Evolutionary conservation across 2,329 filamentous ascomycete species (phyloP).

Genomic region (Chrysosporium keratinophilum): DNA sequence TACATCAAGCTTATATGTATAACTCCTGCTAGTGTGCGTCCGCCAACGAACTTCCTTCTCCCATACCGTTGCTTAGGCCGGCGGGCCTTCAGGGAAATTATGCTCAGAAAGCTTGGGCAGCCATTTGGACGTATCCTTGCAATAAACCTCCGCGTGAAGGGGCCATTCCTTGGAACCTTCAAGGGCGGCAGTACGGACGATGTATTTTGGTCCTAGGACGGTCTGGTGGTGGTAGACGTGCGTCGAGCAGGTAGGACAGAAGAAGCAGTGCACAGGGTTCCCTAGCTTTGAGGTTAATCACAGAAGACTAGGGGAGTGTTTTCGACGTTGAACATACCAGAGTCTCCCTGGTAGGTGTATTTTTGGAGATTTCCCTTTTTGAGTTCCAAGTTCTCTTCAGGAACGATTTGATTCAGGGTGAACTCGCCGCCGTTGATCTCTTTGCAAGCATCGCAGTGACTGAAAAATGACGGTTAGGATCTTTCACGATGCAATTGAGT

Average conservation of each 20-base stretch:
- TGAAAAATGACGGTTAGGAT: slow-evolving; percentile 17
- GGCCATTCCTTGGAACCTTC: slow-evolving; percentile 40
- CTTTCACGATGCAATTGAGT: too few species aligned
- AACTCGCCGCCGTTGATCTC: slow-evolving; percentile 41
- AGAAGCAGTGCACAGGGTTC: slow-evolving; percentile 48
- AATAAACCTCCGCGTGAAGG: slow-evolving; percentile 46
- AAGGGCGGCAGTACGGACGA: slow-evolving; percentile 44
- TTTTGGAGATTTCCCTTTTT: slow-evolving; percentile 42
- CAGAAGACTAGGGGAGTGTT: not conserved
- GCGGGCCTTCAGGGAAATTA: slow-evolving; percentile 38
- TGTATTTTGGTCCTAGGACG: slow-evolving; percentile 41
- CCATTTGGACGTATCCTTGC: slow-evolving; percentile 44
- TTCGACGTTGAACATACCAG: slow-evolving; percentile 27
- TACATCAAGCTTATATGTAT: too few species aligned
- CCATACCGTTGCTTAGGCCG: not conserved
- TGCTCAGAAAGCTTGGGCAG: slow-evolving; percentile 41
- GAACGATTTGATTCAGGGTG: slow-evolving; percentile 47
- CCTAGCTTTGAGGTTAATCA: slow-evolving; percentile 24
- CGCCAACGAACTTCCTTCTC: too few species aligned
- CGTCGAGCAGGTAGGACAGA: slow-evolving; percentile 47
- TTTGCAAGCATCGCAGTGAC: slow-evolving; percentile 51
- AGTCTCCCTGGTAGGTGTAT: slow-evolving; percentile 49
- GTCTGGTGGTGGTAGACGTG: slow-evolving; percentile 49
- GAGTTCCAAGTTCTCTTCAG: slow-evolving; percentile 41
- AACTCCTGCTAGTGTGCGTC: too few species aligned